Evolutionary conservation across 306 rosid genomes (phyloP).

Genomic region (Lithocarpus polystachyus): DNA sequence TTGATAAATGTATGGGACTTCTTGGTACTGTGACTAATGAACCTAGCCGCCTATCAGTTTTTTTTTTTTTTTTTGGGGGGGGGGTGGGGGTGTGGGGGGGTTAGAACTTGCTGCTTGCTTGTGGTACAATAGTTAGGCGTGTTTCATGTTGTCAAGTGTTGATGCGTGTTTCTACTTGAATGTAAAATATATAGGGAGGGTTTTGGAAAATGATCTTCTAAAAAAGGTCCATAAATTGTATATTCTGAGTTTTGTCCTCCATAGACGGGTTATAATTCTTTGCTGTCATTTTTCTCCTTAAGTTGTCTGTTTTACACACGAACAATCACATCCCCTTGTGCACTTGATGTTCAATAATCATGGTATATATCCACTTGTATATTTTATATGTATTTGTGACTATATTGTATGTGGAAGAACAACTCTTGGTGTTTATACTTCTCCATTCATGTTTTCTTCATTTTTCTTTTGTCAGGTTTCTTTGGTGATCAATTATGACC

Average conservation of each 20-base stretch:
- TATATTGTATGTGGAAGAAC: not conserved
- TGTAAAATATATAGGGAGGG: not conserved
- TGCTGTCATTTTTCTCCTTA: not conserved
- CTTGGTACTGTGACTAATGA: not conserved
- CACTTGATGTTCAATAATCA: not conserved
- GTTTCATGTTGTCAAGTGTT: not conserved
- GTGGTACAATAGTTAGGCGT: not conserved
- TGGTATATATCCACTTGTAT: not conserved
- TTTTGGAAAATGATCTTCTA: not conserved
- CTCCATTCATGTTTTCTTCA: not conserved
- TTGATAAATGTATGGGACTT: not conserved
- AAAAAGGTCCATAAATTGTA: not conserved
- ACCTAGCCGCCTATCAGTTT: not conserved
- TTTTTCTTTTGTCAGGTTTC: constrained; percentile 59
- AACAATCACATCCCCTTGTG: not conserved
- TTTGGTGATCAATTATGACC: constrained; percentile 89
- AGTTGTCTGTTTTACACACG: not conserved
- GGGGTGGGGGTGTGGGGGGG: not conserved
- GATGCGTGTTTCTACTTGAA: not conserved
- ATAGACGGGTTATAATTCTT: not conserved
- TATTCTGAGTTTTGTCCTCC: not conserved
- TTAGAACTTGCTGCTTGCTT: not conserved
- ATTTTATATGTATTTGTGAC: not conserved
- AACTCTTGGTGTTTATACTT: constrained; percentile 2
- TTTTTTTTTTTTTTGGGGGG: too few species aligned